Evolutionary conservation across 202 grass and related monocot species (phyloP), one percentile per base, ranked within the genome.

Genomic region (Musa balbisiana): DNA sequence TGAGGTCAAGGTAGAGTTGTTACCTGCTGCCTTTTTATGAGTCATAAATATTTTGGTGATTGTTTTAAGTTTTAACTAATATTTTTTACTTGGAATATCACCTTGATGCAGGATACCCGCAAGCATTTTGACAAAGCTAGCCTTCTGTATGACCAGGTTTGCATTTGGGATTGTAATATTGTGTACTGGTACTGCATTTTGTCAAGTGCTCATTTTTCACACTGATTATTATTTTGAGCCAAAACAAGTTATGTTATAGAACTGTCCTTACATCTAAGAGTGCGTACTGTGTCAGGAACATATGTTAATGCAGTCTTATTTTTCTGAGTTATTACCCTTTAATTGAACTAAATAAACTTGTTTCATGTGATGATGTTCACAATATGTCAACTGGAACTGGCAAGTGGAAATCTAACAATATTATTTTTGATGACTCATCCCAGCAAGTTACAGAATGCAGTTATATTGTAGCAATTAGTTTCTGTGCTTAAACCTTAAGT

Each of bases 41-140:
- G 49, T 79, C 69, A 51, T 69, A n/a, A 75, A 51, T 58, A 49
- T 75, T 14, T 69, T 75, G 23, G 16, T 58, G 49, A 29, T 66
- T 14, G 21, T 72, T 58, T 71, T 55, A 60, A 26, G 16, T 19
- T 17, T 8, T 76, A 78, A 71, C 64, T 82, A 12, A 58, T 72
- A 67, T 55, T 20, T 74, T 80, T 69, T 78, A 80, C 84, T 53
- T 73, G 50, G 17, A 8, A 79, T 79, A 55, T 75, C 10, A 77
- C 11, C 70, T 88, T 80, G 43, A 80, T 81, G 73, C 62, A 99
- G 95, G 95, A 99, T 95, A 89, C 95, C 29, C 83, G 84, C 27
- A 99, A 99, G 71, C 75, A 69, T 73, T 99, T 99, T 85, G 91
- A 99, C 73, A 99, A 99, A 84, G 95, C 95, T 82, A 90, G 85